Evolutionary conservation across 768 basidiomycete genomes (phyloP), one percentile per base, ranked within the genome.

Genomic region (Termitomyces eurrhizus): DNA sequence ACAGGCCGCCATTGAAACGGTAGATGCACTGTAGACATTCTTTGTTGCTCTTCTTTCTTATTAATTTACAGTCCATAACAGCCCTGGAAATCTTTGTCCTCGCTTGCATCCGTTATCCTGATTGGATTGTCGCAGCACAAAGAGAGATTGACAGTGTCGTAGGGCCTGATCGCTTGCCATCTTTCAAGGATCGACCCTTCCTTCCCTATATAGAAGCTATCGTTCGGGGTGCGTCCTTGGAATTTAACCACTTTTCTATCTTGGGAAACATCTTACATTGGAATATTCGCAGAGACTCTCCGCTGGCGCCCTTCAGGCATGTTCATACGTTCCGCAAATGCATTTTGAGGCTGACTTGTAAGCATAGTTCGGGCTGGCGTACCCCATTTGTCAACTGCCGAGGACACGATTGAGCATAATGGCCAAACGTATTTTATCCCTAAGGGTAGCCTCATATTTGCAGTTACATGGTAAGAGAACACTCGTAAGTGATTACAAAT

Each of bases 91-190:
- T 39, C 13, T 42, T 54, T 11, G 8, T 44, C n/a, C 54, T 55
- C n/a, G 54, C 54, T 11, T 55, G 54, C 32, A 44, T 55, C 14
- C 41, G 54, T 41, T 55, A 44, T 44, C 54, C 54, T 8, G 41
- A 55, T 7, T 55, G 54, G 41, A 44, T 55, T n/a, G 29, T 29
- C 7, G 12, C 8, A 3, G 41, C 54, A 4, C 54, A 55, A 33
- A 55, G 12, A 21, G 54, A 55, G n/a, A 41, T 55, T 11, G 54
- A 55, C 13, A 44, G 11, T 14, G 16, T 55, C 11, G 56, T 56
- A 42, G 56, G 45, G 4, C 4, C 21, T 11, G 33, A 56, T 12
- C 42, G 44, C 4, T 56, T 56, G 6, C 56, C 56, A 3, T 18
- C 44, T 16, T 56, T 56, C 21, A 48, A 56, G 12, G 56, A 56